Evolutionary conservation across 495 filamentous ascomycete genomes (phyloP), one percentile per base, ranked within the genome.

Genomic region (Neurospora sp.): DNA sequence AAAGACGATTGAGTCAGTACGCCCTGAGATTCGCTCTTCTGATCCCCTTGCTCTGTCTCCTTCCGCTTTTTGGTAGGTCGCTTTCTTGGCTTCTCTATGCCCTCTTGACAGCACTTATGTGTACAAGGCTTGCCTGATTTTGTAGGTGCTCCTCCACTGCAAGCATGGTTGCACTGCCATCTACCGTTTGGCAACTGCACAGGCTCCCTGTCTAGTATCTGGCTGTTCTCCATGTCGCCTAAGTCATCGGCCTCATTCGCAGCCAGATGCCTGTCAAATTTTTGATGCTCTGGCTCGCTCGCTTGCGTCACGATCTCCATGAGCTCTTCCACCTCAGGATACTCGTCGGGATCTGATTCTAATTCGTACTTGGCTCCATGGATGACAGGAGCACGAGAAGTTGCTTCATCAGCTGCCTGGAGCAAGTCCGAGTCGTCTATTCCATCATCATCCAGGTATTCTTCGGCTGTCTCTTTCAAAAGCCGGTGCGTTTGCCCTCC

Each of bases 81-180:
- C 73, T 90, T 94, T 8, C 91, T 90, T 39, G 89, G 91, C 71
- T 92, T 96, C 39, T 94, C 91, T 6, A 96, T 77, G 2, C 95
- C 95, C 69, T 97, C 92, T n/a, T 88, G 89, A 79, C 96, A 99
- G 77, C 96, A 99, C 42, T 89, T 81, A 77, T 99, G 96, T 17
- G 77, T 81, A 74, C 84, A 85, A 24, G 70, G 75, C 39, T 78
- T 85, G 24, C 81, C 83, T 10, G 83, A 88, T 81, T 83, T 89
- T n/a, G 87, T 90, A 74, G 91, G 92, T 73, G 92, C 88, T 42
- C 90, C 93, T 78, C 93, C 84, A 11, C 76, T 78, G 73, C 86
- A 99, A 42, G 81, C 84, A 77, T 99, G 95, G 73, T 94, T 94
- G 82, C 95, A 98, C 59, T 87, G 86, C 90, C 92, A 98, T 77